Evolutionary conservation across 352 stramenopile species (phyloP), one percentile per base, ranked within the genome.

Genomic region (Pseudoperonospora humuli): DNA sequence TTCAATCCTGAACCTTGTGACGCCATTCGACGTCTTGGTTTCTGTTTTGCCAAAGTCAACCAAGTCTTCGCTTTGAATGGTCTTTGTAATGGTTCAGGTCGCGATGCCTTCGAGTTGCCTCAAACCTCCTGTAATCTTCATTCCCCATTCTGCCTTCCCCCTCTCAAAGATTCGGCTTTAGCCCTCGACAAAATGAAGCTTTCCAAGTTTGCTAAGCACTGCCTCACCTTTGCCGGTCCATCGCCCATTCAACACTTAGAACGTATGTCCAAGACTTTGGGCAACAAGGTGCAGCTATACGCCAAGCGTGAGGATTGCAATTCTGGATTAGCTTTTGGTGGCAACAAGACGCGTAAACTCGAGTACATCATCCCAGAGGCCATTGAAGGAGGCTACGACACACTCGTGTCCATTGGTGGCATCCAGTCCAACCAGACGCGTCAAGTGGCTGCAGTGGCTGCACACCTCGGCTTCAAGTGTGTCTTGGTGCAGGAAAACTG

Each of bases 371-470:
- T 67, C 23, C 57, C 57, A 6, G 57, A 67, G 23, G 57, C 57
- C 20, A 67, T 67, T 7, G 52, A 63, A 9, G 57, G 57, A 7
- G 57, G 57, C 9, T 67, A 67, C 38, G 57, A 67, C 34, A 67
- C 57, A 15, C 52, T 67, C 21, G 57, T 67, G 42, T 67, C 57
- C 29, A 63, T 67, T 26, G 57, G 57, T 18, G 52, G 57, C 24
- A 67, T 67, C 35, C 57, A 67, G 27, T 67, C 57, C 17, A 67
- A 67, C 53, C 57, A 67, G 34, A 67, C 57, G 15, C 57, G 57
- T 18, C 57, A 67, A 15, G 57, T 67, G 18, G 57, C 57, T 11
- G 57, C 57, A 1, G 57, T 67, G 14, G 57, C 57, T 8, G 57
- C 57, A 0, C 57, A 67, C 21, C 52, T 67, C 17, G 57, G 57